These are phyloP conservation scores for Obba rivulosa DNA, from an alignment of 768 basidiomycete genomes.

Conservation along the genomic window DNA sequence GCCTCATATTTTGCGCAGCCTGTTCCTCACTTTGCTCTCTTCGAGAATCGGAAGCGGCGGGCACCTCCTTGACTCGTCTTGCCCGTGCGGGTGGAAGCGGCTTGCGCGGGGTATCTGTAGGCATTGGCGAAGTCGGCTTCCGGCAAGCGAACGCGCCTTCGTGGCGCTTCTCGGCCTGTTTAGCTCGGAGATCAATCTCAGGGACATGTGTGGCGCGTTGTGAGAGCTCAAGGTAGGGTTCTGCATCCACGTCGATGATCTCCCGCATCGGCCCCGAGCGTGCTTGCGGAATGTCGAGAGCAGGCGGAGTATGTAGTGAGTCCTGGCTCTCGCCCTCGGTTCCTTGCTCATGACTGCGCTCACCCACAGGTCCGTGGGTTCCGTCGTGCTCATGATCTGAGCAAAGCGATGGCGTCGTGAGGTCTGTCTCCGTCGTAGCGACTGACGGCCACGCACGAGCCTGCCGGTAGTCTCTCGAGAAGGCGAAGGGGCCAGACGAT, in stretches of 20 bases:
- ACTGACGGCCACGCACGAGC: slow-evolving; percentile 26
- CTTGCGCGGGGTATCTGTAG: slow-evolving; percentile 43
- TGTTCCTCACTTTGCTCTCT: too few species aligned
- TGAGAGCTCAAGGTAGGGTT: background rate
- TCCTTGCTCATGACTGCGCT: slow-evolving; percentile 34
- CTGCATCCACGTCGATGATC: slow-evolving; percentile 19
- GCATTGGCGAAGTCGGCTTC: slow-evolving; percentile 61
- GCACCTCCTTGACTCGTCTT: too few species aligned
- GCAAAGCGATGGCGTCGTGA: slow-evolving; percentile 64
- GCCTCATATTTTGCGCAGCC: too few species aligned
- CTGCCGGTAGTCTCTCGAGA: slow-evolving; percentile 2
- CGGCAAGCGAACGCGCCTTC: slow-evolving; percentile 51
- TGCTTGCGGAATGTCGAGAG: background rate
- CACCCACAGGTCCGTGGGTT: too few species aligned
- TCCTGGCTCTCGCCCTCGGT: slow-evolving; percentile 36
- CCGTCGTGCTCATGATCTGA: slow-evolving; percentile 58
- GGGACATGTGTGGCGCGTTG: background rate
- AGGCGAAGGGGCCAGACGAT: slow-evolving; percentile 1
- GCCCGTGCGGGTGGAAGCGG: slow-evolving; percentile 51
- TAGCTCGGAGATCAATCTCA: background rate
- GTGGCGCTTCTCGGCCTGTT: background rate
- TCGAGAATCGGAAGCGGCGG: too few species aligned
- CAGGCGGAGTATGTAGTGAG: slow-evolving; percentile 25
- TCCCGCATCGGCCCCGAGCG: slow-evolving; percentile 5
- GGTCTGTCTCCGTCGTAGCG: slow-evolving; percentile 33